Base-by-base conservation (phyloP, 371 early-diverging fungal genomes). In the Rhizopus sp. region DNA sequence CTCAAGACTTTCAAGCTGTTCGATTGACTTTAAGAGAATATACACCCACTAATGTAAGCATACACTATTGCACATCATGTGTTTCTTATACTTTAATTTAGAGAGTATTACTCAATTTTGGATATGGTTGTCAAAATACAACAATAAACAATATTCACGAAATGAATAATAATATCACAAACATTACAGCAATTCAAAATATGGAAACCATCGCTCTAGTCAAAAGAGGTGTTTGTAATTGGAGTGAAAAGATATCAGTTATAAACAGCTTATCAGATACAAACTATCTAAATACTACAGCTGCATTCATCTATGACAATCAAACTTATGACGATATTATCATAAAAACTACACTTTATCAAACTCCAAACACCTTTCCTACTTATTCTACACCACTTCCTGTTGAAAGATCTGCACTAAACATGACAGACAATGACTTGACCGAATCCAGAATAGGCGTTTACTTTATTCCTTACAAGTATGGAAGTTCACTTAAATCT, bases 381-480 rank as follows among this genome's bases (percentile, higher is more conserved):
- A 9, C 3, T 2, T 63, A 51, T 32, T 29, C 59, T 2, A 55
- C 34, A 13, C 45, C 57, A 3, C 33, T 70, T 0, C 70, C 70
- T n/a, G 23, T 39, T 8, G 31, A 17, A 3, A 50, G 64, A 13
- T 60, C 50, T 45, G 46, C 58, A n/a, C 15, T 51, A n/a, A 58
- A 54, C 16, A 70, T 70, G 70, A 16, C 48, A 0, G 72, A 72
- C 34, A 68, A 72, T 40, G 62, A 72, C 47, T 32, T 71, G 9
- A 44, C 45, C 31, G 37, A 53, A 4, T 63, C 63, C 6, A 42
- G 49, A 2, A 50, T 49, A 12, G 8, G 42, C 12, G 57, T 56
- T 53, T 68, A 68, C 33, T 73, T 73, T 45, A 35, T 59, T 10
- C 60, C 70, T 5, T 45, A 57, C 42, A 31, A 13, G 1, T 70